These are phyloP conservation scores for Linaria vulgaris DNA, from an alignment of 257 asterid genomes.

Conservation along the genomic window DNA sequence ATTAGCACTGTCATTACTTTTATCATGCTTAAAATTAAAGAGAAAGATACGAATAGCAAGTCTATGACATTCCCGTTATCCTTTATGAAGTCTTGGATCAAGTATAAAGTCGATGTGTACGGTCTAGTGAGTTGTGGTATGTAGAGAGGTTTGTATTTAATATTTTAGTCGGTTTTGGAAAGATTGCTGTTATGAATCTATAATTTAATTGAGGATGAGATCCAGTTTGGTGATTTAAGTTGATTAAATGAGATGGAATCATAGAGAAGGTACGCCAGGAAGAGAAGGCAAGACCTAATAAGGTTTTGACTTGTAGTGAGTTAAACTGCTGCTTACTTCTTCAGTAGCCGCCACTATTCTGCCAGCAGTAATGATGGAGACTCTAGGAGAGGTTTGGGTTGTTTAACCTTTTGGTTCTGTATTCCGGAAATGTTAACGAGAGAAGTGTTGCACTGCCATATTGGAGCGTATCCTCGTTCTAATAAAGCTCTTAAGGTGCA, in stretches of 20 bases:
- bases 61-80: conserved; percentile 1
- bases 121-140: background rate
- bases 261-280: background rate
- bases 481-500: background rate
- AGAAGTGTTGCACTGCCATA: background rate
- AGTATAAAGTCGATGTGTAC: background rate
- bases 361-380: background rate
- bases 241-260: background rate
- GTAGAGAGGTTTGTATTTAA: background rate
- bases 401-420: background rate
- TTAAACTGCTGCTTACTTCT: background rate
- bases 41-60: conserved; percentile 9
- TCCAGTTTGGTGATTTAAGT: background rate
- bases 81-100: conserved; percentile 8
- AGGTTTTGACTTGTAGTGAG: background rate
- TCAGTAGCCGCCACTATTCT: background rate
- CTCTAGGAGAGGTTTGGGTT: conserved; percentile 1
- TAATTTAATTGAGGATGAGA: conserved; percentile 5
- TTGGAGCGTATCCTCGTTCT: conserved; percentile 1
- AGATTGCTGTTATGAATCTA: background rate
- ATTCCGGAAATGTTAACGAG: background rate
- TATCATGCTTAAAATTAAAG: background rate
- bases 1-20: background rate
- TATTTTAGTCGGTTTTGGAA: background rate
- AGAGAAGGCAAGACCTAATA: background rate